Evolutionary conservation across 805 yeast species (phyloP), one percentile per base, ranked within the genome.

Genomic region (Candida michaelii): DNA sequence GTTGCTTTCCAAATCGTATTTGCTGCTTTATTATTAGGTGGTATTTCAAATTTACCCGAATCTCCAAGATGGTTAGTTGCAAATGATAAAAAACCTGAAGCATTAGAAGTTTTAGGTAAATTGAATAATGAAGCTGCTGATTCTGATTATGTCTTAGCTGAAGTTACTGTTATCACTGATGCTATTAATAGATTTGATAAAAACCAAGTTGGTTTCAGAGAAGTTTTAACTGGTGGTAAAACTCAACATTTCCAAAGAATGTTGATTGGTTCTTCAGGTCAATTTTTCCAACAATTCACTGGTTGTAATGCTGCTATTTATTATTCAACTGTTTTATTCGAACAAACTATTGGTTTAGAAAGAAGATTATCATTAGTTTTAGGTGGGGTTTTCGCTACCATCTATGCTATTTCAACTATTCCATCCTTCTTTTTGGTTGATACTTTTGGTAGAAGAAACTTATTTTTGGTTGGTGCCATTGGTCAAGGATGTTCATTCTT

Each of bases 291-390:
- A 66, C 98, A 90, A 69, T 80, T 89, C 58, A 82, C 95, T 13
- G 97, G 97, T 47, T 83, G 89, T 54, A 89, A 90, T 68, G 89
- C 90, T 60, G 87, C 89, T 48, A 88, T 90, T 57, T 90, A 90
- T 67, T 90, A 85, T 60, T 95, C 96, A 17, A 89, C 91, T 23
- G 77, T 82, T 53, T 87, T 89, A 63, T 89, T 90, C 63, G 77
- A 78, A 46, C 73, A 69, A 47, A 76, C 89, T 1, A 74, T 81
- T 53, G 74, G 73, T 44, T 62, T 74, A 47, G 65, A 63, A 21
- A 69, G 78, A 60, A 71, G 77, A 58, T 63, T 79, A 53, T 65
- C 85, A 19, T 69, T 79, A 59, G 67, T 81, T 50, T 67, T 82
- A 53, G 85, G 85, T 57, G 85, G 85, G 67, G 79, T 79, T 29